Base-by-base conservation (phyloP, 2,329 filamentous ascomycete species). In the Fusarium sp. region DNA sequence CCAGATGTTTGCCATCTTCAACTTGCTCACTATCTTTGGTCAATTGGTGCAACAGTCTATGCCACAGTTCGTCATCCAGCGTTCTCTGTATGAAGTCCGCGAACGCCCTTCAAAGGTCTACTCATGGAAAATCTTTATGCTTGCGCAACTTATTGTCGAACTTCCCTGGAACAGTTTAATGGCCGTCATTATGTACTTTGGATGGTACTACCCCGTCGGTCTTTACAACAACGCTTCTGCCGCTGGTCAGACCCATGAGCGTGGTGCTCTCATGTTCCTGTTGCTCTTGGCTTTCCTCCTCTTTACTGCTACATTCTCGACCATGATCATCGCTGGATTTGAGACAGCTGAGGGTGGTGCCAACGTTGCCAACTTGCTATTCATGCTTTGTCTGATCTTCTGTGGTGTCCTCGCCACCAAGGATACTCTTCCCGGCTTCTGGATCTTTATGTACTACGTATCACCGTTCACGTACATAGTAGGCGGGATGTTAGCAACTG, bases 151-250 rank as follows among this genome's bases (percentile, higher is more conserved):
- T 69, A 81, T 94, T 30, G 93, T 95, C 62, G 94, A 97, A 78
- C 82, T 97, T 4, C 93, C 93, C 0, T 97, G 92, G 90, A 93
- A 97, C 77, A 86, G 89, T 0, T 80, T 96, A 44, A 90, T 92
- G 85, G 88, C 89, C 6, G 85, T 90, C n/a, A 81, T 97, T 69
- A 90, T 94, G 82, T 97, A 85, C 83, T 85, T 93, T 75, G 90
- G 85, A 78, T 95, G 92, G 88, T 97, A 97, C 83, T 97, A 94
- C 77, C 93, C 93, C 2, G 88, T 97, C 57, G 93, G 92, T 3
- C 86, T 96, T 12, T 89, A 93, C 78, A 80, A 82, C 62, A 94
- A 95, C 75, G 91, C 92, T 3, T 81, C 84, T 18, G 83, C 83
- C 2, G 88, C 88, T 6, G 85, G 86, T 64, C 82, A 89, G 67